phyloP scores from a whole-genome alignment of 108 stramenopile species.

The Cyclostephanos tholiformis region DNA sequence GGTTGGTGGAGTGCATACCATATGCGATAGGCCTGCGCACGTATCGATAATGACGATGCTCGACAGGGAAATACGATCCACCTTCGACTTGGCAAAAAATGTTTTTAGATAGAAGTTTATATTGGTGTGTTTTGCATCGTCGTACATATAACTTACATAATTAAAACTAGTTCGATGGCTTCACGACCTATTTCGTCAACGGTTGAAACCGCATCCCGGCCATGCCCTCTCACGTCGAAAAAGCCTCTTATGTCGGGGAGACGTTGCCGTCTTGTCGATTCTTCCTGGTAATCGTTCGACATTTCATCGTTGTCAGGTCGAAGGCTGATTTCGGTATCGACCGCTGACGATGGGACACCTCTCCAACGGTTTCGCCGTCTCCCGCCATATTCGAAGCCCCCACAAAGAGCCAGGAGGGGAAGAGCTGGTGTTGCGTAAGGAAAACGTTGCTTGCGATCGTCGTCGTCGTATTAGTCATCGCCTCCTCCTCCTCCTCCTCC shows the following conservation, averaged over 20 bases:
- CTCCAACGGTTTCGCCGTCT: background rate
- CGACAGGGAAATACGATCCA: too few species aligned
- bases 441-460: background rate
- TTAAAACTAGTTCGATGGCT: background rate
- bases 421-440: background rate
- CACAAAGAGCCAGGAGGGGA: background rate
- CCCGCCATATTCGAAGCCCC: too few species aligned
- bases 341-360: background rate
- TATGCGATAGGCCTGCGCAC: too few species aligned
- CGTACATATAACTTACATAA: too few species aligned
- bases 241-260: background rate
- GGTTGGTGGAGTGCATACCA: too few species aligned
- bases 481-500: too few species aligned
- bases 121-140: too few species aligned
- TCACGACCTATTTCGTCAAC: background rate
- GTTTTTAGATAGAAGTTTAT: too few species aligned
- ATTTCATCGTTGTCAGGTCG: background rate
- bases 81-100: too few species aligned
- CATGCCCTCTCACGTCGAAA: background rate
- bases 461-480: too few species aligned
- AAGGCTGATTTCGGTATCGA: too few species aligned
- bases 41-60: too few species aligned
- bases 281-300: background rate
- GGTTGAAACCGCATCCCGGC: background rate
- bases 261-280: background rate